These are phyloP conservation scores for Naganishia randhawae DNA, from an alignment of 768 basidiomycete species.

Conservation along the genomic window DNA sequence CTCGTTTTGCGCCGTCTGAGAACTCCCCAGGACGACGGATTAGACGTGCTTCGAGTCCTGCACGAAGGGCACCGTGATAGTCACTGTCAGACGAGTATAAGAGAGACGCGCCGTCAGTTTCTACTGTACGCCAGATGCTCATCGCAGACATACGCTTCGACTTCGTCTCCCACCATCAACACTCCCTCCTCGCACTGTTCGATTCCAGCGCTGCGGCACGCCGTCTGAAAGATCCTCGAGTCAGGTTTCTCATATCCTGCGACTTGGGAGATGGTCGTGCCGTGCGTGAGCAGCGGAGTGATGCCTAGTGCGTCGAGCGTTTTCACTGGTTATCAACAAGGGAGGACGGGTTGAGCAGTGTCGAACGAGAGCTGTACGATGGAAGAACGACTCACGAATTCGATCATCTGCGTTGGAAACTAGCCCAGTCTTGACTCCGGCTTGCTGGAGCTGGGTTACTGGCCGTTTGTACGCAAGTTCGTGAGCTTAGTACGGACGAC, in stretches of 20 bases:
- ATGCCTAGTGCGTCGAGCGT: conserved; percentile 41
- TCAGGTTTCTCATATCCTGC: conserved; percentile 43
- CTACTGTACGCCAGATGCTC: too few relatives aligned
- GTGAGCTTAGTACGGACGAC: neutral
- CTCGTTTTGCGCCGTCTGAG: conserved; percentile 43
- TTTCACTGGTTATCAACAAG: conserved; percentile 34
- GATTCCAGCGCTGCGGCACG: conserved; percentile 35
- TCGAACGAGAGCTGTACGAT: neutral
- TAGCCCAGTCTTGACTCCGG: conserved; percentile 39
- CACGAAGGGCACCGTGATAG: conserved; percentile 38
- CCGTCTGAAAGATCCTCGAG: conserved; percentile 35
- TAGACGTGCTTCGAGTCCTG: conserved; percentile 41
- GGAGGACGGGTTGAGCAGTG: too few relatives aligned
- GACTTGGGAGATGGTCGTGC: conserved; percentile 43
- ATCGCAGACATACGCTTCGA: conserved; percentile 41
- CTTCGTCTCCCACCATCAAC: conserved; percentile 48
- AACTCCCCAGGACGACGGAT: conserved; percentile 41
- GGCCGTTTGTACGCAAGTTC: too few relatives aligned
- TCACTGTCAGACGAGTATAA: conserved; percentile 32
- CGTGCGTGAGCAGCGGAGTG: conserved; percentile 35
- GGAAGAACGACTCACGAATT: conserved; percentile 36
- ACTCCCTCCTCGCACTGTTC: conserved; percentile 33
- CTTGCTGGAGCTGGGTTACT: conserved; percentile 36
- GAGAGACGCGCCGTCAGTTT: neutral
- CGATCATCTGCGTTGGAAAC: conserved; percentile 48